These are phyloP conservation scores for Pochonia chlamydosporia DNA, from an alignment of 2,329 filamentous ascomycete genomes.

Conservation along the genomic window DNA sequence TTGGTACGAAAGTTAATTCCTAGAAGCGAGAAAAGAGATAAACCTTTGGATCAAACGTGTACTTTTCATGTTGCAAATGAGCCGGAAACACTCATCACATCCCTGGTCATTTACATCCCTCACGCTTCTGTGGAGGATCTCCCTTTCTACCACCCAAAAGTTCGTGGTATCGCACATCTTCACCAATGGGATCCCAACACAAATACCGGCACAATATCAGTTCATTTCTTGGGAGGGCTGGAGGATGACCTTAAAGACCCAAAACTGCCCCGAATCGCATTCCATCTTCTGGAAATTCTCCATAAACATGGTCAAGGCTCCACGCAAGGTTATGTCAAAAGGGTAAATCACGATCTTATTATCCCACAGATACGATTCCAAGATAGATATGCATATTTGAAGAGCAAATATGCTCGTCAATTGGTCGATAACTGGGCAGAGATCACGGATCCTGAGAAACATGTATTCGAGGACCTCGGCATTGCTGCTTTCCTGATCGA, in stretches of 20 bases:
- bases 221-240: constrained; percentile 53
- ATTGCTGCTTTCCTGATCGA: constrained; percentile 93
- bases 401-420: constrained; percentile 66
- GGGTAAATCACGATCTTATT: constrained; percentile 76
- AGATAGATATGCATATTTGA: constrained; percentile 74
- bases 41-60: constrained; percentile 75
- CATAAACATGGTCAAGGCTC: constrained; percentile 68
- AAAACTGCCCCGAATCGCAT: constrained; percentile 61
- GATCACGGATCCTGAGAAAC: constrained; percentile 79
- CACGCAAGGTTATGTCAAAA: constrained; percentile 66
- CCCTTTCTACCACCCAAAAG: constrained; percentile 83
- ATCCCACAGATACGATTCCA: constrained; percentile 74
- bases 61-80: constrained; percentile 51
- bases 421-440: constrained; percentile 79
- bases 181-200: constrained; percentile 54
- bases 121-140: constrained; percentile 61
- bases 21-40: constrained; percentile 71
- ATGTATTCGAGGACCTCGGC: constrained; percentile 89
- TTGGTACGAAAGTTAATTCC: constrained; percentile 76
- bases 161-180: constrained; percentile 68
- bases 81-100: constrained; percentile 16
- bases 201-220: constrained; percentile 45
- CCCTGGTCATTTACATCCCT: constrained; percentile 67
- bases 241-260: constrained; percentile 20
- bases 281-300: constrained; percentile 61